phyloP scores from a whole-genome alignment of 257 asterid species.

The Jaltomata sinuosa region DNA sequence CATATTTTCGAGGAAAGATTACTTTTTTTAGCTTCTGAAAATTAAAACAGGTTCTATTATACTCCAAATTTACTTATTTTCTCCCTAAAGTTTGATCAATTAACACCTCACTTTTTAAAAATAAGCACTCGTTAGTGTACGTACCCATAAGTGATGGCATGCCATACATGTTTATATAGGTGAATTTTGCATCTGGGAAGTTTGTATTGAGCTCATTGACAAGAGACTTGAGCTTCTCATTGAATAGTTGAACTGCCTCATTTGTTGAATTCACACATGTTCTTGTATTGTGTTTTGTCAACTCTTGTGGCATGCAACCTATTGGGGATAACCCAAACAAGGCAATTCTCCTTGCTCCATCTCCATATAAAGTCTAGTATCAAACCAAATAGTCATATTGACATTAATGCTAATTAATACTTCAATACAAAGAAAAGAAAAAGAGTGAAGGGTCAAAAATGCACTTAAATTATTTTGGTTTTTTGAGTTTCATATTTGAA shows the following conservation, averaged over 20 bases:
- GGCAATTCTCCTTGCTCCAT: conserved; percentile 47
- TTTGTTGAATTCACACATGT: conserved; percentile 34
- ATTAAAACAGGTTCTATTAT: too few species aligned
- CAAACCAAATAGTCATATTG: neutral
- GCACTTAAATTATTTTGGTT: too few species aligned
- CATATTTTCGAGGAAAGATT: too few species aligned
- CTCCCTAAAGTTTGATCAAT: too few species aligned
- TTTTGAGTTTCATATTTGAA: too few species aligned
- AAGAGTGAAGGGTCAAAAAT: too few species aligned
- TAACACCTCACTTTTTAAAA: too few species aligned
- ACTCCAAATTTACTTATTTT: too few species aligned
- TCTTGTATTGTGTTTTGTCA: conserved; percentile 7
- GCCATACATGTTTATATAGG: conserved; percentile 28
- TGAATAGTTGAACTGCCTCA: conserved; percentile 14
- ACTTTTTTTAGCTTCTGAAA: too few species aligned
- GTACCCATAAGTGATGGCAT: conserved; percentile 26
- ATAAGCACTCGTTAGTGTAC: too few species aligned
- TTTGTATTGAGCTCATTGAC: conserved; percentile 22
- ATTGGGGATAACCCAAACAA: conserved; percentile 30
- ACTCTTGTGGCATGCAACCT: conserved; percentile 33
- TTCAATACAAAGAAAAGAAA: neutral
- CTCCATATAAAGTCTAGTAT: conserved; percentile 21
- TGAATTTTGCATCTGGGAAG: conserved; percentile 26
- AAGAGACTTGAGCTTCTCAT: conserved; percentile 20
- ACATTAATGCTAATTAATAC: neutral